Conservation (phyloP, 306 rosid genomes). For the Cucurbita argyrosperma region DNA sequence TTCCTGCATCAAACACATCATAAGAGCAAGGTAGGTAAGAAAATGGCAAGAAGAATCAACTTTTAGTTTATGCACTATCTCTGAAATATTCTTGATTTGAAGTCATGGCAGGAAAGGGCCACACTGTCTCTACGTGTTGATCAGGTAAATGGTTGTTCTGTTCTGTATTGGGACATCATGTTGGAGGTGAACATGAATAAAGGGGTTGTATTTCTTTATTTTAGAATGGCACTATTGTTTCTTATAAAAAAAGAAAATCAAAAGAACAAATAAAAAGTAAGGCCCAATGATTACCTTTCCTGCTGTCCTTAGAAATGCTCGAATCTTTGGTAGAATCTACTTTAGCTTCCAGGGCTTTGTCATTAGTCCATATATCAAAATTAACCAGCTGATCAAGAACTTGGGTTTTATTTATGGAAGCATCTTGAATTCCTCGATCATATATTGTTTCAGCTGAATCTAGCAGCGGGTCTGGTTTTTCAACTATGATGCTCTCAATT, state of each 20-base stretch:
- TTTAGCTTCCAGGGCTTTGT: neutral
- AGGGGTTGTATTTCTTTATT: neutral
- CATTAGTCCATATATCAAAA: neutral
- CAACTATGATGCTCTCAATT: neutral
- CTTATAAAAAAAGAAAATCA: neutral
- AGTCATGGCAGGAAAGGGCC: neutral
- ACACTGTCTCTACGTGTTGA: neutral
- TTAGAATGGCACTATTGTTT: neutral
- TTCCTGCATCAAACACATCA: neutral
- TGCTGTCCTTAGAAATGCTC: neutral
- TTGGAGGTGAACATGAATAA: neutral
- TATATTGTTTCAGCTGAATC: neutral
- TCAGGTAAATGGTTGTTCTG: neutral
- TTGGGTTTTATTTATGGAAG: conserved; percentile 3
- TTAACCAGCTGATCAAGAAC: neutral
- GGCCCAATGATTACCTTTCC: neutral
- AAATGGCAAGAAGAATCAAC: neutral
- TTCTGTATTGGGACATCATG: neutral
- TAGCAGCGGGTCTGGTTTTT: neutral
- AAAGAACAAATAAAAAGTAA: neutral
- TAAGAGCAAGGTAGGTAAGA: neutral
- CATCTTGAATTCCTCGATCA: neutral
- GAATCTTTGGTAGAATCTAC: neutral
- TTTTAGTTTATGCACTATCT: neutral
- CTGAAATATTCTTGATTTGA: neutral